phyloP scores from a whole-genome alignment of 352 stramenopile species.

The Phytophthora litchii region DNA sequence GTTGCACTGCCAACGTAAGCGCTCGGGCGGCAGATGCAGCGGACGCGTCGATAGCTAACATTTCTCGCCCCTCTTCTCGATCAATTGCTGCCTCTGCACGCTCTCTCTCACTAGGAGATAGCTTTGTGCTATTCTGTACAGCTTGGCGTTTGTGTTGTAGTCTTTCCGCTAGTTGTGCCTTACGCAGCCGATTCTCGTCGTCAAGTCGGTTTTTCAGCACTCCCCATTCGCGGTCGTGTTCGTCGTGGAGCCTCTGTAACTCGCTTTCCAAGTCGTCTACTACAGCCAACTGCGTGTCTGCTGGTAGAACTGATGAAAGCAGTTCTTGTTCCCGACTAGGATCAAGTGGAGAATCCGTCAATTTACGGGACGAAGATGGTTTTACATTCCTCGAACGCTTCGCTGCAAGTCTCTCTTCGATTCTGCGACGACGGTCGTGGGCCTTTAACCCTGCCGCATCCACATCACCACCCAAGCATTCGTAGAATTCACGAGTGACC shows the following conservation, averaged over 20 bases:
- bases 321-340: background rate
- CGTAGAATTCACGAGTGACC: slow-evolving; percentile 34
- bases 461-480: slow-evolving; percentile 16
- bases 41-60: slow-evolving; percentile 22
- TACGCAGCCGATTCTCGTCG: slow-evolving; percentile 38
- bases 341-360: background rate
- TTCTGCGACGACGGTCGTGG: slow-evolving; percentile 22
- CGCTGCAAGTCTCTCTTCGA: slow-evolving; percentile 30
- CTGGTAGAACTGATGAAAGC: slow-evolving; percentile 1
- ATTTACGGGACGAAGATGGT: background rate
- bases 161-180: slow-evolving; percentile 37
- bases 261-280: slow-evolving; percentile 28
- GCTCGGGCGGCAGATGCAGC: slow-evolving; percentile 10
- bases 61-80: slow-evolving; percentile 27
- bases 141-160: slow-evolving; percentile 40
- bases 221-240: slow-evolving; percentile 43
- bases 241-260: slow-evolving; percentile 37
- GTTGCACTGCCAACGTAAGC: slow-evolving; percentile 22
- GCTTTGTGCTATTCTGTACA: slow-evolving; percentile 14
- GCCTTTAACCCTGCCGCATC: slow-evolving; percentile 20
- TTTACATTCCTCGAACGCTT: slow-evolving; percentile 15
- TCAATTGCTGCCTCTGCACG: slow-evolving; percentile 19
- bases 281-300: slow-evolving; percentile 8
- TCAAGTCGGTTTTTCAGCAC: slow-evolving; percentile 33
- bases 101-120: slow-evolving; percentile 16